phyloP scores from a whole-genome alignment of 176 grass and related monocot genomes.

The Musa schizocarpa region DNA sequence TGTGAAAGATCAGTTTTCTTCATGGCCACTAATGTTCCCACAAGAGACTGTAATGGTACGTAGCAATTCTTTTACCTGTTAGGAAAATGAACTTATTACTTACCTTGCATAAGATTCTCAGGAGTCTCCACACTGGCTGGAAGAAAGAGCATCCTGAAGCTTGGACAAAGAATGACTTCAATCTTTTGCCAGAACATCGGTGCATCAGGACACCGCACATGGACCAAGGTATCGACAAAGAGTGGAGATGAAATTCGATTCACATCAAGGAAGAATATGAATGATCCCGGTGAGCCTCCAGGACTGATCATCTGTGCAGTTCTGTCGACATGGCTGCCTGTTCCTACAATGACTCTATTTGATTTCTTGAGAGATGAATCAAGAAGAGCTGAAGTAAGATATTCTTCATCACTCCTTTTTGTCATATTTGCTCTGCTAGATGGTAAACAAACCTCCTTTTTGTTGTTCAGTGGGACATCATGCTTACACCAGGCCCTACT shows the following conservation, averaged over 20 bases:
- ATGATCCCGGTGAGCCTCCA: slow-evolving; percentile 55
- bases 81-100: neutral
- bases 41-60: slow-evolving; percentile 47
- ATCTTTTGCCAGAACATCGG: slow-evolving; percentile 41
- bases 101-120: slow-evolving; percentile 10
- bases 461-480: slow-evolving; percentile 50
- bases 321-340: slow-evolving; percentile 50
- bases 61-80: neutral
- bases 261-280: slow-evolving; percentile 36
- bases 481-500: slow-evolving; percentile 22
- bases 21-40: slow-evolving; percentile 69
- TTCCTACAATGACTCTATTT: slow-evolving; percentile 34
- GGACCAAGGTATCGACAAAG: slow-evolving; percentile 27
- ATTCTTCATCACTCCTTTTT: neutral
- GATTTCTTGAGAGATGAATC: slow-evolving; percentile 55
- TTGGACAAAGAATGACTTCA: slow-evolving; percentile 58
- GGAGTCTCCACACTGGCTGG: slow-evolving; percentile 63
- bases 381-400: slow-evolving; percentile 38
- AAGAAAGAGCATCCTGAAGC: slow-evolving; percentile 73
- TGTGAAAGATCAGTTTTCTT: slow-evolving; percentile 74
- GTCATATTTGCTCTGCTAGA: neutral
- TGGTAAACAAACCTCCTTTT: neutral
- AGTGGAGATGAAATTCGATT: slow-evolving; percentile 33
- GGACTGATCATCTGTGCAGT: slow-evolving; percentile 59
- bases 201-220: slow-evolving; percentile 30